Conservation (phyloP, 2,329 filamentous ascomycete species). For the Nectriaceae sp. region DNA sequence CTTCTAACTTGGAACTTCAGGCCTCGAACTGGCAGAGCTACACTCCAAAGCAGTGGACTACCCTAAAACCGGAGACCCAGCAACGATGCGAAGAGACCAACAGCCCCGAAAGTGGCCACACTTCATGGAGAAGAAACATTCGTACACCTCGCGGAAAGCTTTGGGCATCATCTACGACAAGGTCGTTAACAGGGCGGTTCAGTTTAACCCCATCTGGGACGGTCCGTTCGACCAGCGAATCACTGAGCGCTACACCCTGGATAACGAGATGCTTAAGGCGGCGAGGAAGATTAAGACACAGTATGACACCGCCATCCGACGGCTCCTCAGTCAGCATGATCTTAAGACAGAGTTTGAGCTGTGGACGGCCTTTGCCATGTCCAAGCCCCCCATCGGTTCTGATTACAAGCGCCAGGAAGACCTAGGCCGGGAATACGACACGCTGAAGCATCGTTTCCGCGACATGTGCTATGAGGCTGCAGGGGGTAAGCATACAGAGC, state of each 20-base stretch:
- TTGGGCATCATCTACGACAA: conserved; percentile 83
- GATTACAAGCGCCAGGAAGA: conserved; percentile 90
- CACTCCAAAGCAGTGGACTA: conserved; percentile 96
- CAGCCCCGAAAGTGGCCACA: conserved; percentile 73
- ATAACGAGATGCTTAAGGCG: conserved; percentile 54
- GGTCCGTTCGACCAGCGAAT: conserved; percentile 77
- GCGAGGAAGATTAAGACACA: conserved; percentile 69
- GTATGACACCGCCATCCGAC: conserved; percentile 76
- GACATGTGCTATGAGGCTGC: conserved; percentile 65
- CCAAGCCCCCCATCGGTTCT: conserved; percentile 67
- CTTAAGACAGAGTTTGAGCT: conserved; percentile 90
- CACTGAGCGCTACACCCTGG: conserved; percentile 60
- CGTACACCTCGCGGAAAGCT: conserved; percentile 69
- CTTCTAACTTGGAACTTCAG: too few relatives aligned
- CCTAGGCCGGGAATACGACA: conserved; percentile 67
- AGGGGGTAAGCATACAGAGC: conserved; percentile 57
- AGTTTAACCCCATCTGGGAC: conserved; percentile 74
- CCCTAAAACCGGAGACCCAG: conserved; percentile 82
- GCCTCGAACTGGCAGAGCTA: conserved; percentile 70
- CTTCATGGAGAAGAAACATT: conserved; percentile 74
- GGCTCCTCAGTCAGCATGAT: conserved; percentile 83
- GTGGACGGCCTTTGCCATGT: conserved; percentile 82
- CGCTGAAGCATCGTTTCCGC: conserved; percentile 70
- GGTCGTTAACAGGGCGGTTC: conserved; percentile 55
- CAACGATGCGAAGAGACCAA: conserved; percentile 63